Percentiles rank a stretch among this genome's conserved stretches.
phyloP scores from a whole-genome alignment of 805 yeast species.

The Metschnikowia picachoensis region DNA sequence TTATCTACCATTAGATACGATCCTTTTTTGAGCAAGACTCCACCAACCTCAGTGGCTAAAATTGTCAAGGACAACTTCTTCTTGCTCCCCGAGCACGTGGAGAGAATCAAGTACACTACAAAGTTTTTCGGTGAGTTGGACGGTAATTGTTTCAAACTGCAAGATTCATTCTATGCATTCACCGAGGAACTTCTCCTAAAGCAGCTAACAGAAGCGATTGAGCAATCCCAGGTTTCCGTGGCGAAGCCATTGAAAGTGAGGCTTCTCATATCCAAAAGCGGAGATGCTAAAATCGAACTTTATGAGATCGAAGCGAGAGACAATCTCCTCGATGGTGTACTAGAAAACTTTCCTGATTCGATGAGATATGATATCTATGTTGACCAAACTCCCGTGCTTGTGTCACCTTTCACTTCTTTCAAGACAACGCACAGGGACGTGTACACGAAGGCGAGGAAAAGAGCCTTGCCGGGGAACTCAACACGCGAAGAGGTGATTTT shows the following conservation, averaged over 20 bases:
- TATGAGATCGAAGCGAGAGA: slow-evolving; percentile 24
- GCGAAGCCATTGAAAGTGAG: slow-evolving; percentile 32
- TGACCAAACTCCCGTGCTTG: slow-evolving; percentile 48
- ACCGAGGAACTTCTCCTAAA: slow-evolving; percentile 40
- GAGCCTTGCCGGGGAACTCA: slow-evolving; percentile 38
- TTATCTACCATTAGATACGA: slow-evolving; percentile 76
- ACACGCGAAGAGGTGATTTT: slow-evolving; percentile 68
- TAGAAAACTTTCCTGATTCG: slow-evolving; percentile 13
- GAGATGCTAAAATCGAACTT: slow-evolving; percentile 30
- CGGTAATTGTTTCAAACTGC: slow-evolving; percentile 29
- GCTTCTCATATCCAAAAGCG: slow-evolving; percentile 25
- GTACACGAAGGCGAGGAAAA: slow-evolving; percentile 58
- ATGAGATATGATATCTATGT: slow-evolving; percentile 57
- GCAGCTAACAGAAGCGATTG: slow-evolving; percentile 27
- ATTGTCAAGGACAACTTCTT: slow-evolving; percentile 45
- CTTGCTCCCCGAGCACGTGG: slow-evolving; percentile 59
- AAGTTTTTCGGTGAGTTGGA: slow-evolving; percentile 39
- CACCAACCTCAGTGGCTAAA: slow-evolving; percentile 25
- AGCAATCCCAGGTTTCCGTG: slow-evolving; percentile 19
- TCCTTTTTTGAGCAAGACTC: slow-evolving; percentile 42
- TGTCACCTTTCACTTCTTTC: slow-evolving; percentile 79
- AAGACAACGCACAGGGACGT: slow-evolving; percentile 74
- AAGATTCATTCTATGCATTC: not conserved
- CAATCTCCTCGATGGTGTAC: slow-evolving; percentile 31
- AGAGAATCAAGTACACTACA: slow-evolving; percentile 53